Conservation (phyloP, 768 basidiomycete species). For the Mycena filopes region DNA sequence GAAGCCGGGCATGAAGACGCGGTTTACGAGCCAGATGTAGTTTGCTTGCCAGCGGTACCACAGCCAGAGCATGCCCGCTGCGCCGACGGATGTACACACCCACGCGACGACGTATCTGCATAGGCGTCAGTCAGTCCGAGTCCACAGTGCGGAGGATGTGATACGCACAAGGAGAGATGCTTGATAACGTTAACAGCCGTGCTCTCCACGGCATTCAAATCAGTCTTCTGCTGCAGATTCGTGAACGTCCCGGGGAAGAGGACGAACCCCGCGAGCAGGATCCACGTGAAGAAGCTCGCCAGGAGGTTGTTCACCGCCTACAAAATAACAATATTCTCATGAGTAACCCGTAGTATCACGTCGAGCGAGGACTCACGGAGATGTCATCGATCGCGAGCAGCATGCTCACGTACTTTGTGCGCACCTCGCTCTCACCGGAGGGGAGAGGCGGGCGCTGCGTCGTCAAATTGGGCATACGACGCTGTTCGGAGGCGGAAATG, state of each 20-base stretch:
- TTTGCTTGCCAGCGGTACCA: constrained; percentile 71
- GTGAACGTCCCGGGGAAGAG: constrained; percentile 73
- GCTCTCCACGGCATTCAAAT: constrained; percentile 43
- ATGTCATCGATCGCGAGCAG: constrained; percentile 69
- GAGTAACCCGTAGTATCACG: neutral
- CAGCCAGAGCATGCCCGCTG: constrained; percentile 64
- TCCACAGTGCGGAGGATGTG: neutral
- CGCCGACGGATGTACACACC: constrained; percentile 63
- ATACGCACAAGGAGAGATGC: constrained; percentile 57
- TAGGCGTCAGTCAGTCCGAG: neutral
- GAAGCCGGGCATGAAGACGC: constrained; percentile 68
- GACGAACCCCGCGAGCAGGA: constrained; percentile 70
- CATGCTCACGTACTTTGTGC: constrained; percentile 70
- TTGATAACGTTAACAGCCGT: constrained; percentile 50
- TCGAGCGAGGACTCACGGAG: constrained; percentile 38
- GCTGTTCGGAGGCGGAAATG: neutral
- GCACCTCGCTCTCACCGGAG: constrained; percentile 37
- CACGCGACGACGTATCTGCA: constrained; percentile 65
- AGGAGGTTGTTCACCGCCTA: constrained; percentile 54
- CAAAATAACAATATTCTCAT: neutral
- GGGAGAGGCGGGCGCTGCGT: constrained; percentile 18
- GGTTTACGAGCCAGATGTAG: constrained; percentile 68
- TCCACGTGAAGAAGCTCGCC: constrained; percentile 72
- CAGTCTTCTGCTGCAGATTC: constrained; percentile 46
- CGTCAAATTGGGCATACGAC: neutral